Conservation (phyloP, 2,329 filamentous ascomycete species). For the Acephala macrosclerotiorum region DNA sequence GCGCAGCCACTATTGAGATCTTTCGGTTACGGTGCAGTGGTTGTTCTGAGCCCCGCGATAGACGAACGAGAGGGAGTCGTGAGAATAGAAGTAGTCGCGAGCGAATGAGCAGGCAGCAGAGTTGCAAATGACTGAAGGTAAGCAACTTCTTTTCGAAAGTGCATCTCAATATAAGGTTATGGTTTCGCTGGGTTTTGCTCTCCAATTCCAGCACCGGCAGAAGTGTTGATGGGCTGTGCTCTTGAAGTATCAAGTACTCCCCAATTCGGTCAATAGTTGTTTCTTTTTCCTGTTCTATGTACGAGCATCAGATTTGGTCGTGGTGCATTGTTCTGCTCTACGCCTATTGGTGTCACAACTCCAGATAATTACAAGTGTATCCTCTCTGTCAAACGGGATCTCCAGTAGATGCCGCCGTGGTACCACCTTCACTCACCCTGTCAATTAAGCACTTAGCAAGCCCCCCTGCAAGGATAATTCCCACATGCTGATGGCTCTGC, state of each 20-base stretch:
- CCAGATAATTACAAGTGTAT: constrained; percentile 9
- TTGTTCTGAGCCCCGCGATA: background rate
- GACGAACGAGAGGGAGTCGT: constrained; percentile 3
- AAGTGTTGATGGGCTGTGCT: background rate
- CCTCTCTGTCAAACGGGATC: constrained; percentile 19
- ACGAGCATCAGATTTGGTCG: constrained; percentile 17
- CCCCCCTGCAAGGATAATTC: constrained; percentile 13
- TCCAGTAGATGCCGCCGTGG: constrained; percentile 14
- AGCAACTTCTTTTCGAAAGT: constrained; percentile 24
- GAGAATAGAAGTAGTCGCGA: constrained; percentile 19
- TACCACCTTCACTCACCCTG: constrained; percentile 12
- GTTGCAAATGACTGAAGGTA: constrained; percentile 42
- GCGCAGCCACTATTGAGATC: background rate
- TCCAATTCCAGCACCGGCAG: constrained; percentile 9
- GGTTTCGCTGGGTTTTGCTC: background rate
- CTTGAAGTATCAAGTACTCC: constrained; percentile 6
- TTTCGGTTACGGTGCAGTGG: background rate
- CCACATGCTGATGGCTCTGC: constrained; percentile 16
- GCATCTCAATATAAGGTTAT: constrained; percentile 18
- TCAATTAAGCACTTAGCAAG: constrained; percentile 9
- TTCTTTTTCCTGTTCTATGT: constrained; percentile 10
- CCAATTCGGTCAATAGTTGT: background rate
- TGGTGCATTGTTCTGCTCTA: constrained; percentile 4
- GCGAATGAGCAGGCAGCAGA: constrained; percentile 18
- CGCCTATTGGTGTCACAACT: constrained; percentile 20